These are phyloP conservation scores for Gastrolobium bilobum DNA, from an alignment of 306 rosid genomes.

Conservation along the genomic window DNA sequence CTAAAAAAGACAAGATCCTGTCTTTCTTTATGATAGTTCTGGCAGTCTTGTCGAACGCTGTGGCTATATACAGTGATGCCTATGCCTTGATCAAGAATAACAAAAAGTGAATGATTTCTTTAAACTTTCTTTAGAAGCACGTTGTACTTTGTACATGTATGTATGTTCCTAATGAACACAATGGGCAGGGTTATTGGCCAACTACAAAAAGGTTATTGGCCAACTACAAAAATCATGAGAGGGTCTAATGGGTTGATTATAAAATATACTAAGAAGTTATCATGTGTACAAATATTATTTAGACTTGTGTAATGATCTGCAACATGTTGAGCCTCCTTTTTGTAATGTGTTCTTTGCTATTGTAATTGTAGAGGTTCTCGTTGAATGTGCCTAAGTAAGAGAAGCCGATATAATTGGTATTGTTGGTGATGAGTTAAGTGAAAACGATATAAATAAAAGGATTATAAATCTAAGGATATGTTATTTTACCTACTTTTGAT, in stretches of 20 bases:
- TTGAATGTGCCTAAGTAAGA: conserved; percentile 15
- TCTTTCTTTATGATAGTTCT: conserved; percentile 75
- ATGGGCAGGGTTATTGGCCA: conserved; percentile 28
- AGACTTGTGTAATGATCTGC: conserved; percentile 34
- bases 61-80: conserved; percentile 90
- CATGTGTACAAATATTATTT: conserved; percentile 46
- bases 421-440: too few relatives aligned
- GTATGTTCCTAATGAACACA: conserved; percentile 17
- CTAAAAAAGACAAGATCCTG: conserved; percentile 73
- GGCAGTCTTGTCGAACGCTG: conserved; percentile 73
- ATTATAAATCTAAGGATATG: too few relatives aligned
- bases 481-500: too few relatives aligned
- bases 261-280: conserved; percentile 29
- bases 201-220: conserved; percentile 24
- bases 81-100: conserved; percentile 68
- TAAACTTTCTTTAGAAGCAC: conserved; percentile 23
- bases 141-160: too few relatives aligned
- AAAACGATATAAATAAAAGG: too few relatives aligned
- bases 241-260: conserved; percentile 38
- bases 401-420: not conserved
- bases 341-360: conserved; percentile 16
- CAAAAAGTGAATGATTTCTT: conserved; percentile 41
- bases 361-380: conserved; percentile 12
- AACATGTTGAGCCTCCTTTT: conserved; percentile 29
- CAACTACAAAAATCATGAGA: conserved; percentile 35